Conservation (phyloP, 164 flowering plant genomes). For the Platanus orientalis region DNA sequence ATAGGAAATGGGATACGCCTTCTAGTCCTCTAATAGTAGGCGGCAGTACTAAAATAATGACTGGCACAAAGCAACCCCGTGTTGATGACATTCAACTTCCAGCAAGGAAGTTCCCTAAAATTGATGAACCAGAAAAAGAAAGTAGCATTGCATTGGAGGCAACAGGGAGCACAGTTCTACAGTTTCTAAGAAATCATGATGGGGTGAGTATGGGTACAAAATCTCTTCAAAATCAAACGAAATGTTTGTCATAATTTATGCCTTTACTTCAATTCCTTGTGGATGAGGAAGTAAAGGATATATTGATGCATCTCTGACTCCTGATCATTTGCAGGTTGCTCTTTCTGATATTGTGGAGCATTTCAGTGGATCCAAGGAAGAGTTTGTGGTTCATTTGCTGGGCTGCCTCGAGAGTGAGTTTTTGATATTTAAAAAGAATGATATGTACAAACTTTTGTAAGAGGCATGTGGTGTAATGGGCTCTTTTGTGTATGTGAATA, state of each 20-base stretch:
- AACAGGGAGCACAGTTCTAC: constrained; percentile 31
- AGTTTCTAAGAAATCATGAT: constrained; percentile 34
- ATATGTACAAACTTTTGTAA: constrained; percentile 39
- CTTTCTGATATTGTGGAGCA: constrained; percentile 36
- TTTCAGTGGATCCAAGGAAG: constrained; percentile 36
- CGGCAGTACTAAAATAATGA: not conserved
- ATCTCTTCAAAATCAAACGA: too few species aligned
- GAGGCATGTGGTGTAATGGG: not conserved
- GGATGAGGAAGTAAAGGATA: not conserved
- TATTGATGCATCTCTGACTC: not conserved
- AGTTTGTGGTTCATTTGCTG: constrained; percentile 29
- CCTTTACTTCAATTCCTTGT: not conserved
- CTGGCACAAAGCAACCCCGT: constrained; percentile 7
- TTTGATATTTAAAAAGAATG: constrained; percentile 42
- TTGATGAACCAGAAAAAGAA: constrained; percentile 15
- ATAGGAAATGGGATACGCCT: constrained; percentile 6
- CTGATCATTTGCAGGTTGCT: constrained; percentile 32
- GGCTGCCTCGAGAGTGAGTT: constrained; percentile 46
- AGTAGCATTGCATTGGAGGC: constrained; percentile 19
- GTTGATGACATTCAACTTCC: constrained; percentile 6
- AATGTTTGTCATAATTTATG: not conserved
- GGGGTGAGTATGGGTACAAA: constrained; percentile 32
- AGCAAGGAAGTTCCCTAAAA: constrained; percentile 30
- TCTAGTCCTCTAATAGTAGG: not conserved
- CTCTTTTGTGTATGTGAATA: too few species aligned